Evolutionary conservation across 768 basidiomycete genomes (phyloP), one percentile per base, ranked within the genome.

Genomic region (Gyrodon lividus): DNA sequence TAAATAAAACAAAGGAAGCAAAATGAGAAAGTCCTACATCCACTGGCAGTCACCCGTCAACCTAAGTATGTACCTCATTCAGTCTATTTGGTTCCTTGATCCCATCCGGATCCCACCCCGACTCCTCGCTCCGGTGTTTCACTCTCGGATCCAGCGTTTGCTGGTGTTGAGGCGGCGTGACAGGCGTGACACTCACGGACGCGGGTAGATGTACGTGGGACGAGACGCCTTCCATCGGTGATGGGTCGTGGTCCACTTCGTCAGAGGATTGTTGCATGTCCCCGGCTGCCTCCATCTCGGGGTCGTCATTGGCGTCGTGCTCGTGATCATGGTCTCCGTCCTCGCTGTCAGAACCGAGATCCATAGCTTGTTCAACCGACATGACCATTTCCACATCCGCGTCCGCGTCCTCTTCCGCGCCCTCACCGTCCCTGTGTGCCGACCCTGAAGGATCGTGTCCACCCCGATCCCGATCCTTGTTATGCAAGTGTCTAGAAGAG

Each of bases 281-380:
- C 54, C 50, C 56, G 19, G 53, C 6, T 17, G 41, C 59, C 9
- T 63, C 56, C 39, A 54, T 55, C 4, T 50, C 56, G 4, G 53
- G 57, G 19, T 61, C 64, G 12, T 47, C 60, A n/a, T 60, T 52
- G 19, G 23, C 48, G 20, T 51, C 54, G 17, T 16, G 52, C 7
- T 35, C 56, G 22, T 26, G 51, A 12, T 46, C 55, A 6, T 26
- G 48, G 14, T 69, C 59, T 30, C 43, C 58, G 6, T 68, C 67
- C 20, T 72, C 73, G 24, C 66, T 70, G 7, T 66, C 69, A 3
- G 71, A 70, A 1, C 67, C 76, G 49, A 78, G 67, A 51, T 74
- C 76, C 73, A 77, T 77, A 2, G 70, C 71, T 46, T 75, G 73
- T 48, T 75, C 75, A 19, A 75, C 72, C 4, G 74, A 72, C 69